Evolutionary conservation across 495 filamentous ascomycete genomes (phyloP).

Genomic region (Xylaria castorea): DNA sequence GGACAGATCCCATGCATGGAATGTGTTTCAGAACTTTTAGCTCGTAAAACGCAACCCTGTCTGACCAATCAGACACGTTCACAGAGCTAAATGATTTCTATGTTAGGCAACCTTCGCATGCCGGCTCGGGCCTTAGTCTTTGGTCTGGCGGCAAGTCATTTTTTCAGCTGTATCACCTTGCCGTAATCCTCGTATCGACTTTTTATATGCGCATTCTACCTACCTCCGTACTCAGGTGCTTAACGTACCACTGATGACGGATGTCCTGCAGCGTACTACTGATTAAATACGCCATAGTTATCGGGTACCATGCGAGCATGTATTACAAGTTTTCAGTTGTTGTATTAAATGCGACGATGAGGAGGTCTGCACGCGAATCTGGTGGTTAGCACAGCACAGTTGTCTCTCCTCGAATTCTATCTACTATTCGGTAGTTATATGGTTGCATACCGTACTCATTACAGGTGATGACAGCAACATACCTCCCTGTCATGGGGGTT

Average conservation of each 20-base stretch:
- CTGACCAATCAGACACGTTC: conserved; percentile 32
- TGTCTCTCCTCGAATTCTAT: not conserved
- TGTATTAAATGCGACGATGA: not conserved
- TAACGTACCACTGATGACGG: not conserved
- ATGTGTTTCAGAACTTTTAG: conserved; percentile 19
- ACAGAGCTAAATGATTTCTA: conserved; percentile 31
- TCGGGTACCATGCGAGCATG: not conserved
- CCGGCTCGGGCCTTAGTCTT: not conserved
- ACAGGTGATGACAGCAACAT: not conserved
- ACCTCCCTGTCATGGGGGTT: not conserved
- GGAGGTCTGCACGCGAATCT: not conserved
- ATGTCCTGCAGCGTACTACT: not conserved
- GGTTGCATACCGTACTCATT: not conserved
- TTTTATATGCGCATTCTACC: not conserved
- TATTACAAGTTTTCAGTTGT: not conserved
- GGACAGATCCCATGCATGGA: not conserved
- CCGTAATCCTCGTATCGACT: not conserved
- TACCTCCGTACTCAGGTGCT: not conserved
- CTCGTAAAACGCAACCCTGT: not conserved
- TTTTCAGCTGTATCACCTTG: not conserved
- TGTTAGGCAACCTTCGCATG: conserved; percentile 33
- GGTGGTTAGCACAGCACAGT: not conserved
- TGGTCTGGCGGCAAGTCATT: not conserved
- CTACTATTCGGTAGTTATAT: not conserved
- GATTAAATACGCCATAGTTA: not conserved